These are phyloP conservation scores for Aspergillus sp. DNA, from an alignment of 2,329 filamentous ascomycete genomes.

Conservation along the genomic window DNA sequence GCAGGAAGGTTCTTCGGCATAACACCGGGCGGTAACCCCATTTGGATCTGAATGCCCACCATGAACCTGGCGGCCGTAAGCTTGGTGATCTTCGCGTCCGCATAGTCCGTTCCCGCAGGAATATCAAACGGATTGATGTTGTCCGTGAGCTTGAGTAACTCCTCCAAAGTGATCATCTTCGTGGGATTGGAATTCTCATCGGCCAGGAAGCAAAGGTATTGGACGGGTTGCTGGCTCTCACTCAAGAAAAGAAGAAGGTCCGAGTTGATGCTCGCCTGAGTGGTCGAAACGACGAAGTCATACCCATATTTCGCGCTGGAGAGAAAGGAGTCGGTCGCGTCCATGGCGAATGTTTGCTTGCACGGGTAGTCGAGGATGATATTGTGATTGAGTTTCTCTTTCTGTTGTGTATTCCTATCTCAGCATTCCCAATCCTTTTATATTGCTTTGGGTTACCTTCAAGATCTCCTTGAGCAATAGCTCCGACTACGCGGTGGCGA, in stretches of 20 bases:
- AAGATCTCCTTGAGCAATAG: too few species aligned
- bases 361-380: too few species aligned
- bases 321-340: slow-evolving; percentile 7
- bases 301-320: not conserved
- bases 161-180: slow-evolving; percentile 1
- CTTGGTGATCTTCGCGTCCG: not conserved
- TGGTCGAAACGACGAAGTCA: slow-evolving; percentile 10
- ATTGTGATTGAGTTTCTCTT: too few species aligned
- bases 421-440: too few species aligned
- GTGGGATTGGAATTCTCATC: not conserved
- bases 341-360: not conserved
- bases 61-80: not conserved
- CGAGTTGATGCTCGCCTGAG: slow-evolving; percentile 8
- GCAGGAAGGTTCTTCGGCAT: not conserved
- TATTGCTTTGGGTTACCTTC: too few species aligned
- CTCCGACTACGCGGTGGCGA: too few species aligned
- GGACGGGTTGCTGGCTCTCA: not conserved
- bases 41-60: slow-evolving; percentile 4
- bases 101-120: not conserved
- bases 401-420: too few species aligned
- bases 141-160: not conserved
- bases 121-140: slow-evolving; percentile 6
- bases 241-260: not conserved
- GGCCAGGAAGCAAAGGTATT: slow-evolving; percentile 6
- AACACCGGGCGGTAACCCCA: slow-evolving; percentile 1